These are phyloP conservation scores for Candida pini DNA, from an alignment of 805 yeast genomes.

Conservation along the genomic window DNA sequence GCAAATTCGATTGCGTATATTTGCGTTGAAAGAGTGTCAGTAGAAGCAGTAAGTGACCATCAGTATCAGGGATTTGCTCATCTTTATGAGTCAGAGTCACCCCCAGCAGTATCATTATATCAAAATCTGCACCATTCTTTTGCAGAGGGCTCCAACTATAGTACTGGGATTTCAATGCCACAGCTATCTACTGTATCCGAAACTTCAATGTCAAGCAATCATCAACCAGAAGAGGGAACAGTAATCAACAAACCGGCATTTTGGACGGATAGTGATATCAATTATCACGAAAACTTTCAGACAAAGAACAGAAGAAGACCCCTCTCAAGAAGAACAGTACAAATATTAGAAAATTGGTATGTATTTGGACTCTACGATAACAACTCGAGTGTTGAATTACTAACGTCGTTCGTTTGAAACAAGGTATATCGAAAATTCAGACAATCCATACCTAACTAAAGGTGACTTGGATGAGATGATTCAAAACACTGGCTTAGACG, in stretches of 20 bases:
- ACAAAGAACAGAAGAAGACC: neutral
- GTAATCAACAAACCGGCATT: neutral
- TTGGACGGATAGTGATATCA: neutral
- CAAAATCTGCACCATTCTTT: neutral
- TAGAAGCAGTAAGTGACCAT: slow-evolving; percentile 1
- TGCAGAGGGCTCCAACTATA: neutral
- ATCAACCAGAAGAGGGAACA: neutral
- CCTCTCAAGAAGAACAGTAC: neutral
- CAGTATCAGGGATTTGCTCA: no score
- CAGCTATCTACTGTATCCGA: no score
- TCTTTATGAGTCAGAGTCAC: neutral
- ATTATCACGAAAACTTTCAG: neutral
- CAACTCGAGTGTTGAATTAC: neutral
- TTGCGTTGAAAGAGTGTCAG: slow-evolving; percentile 5
- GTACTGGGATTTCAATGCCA: neutral
- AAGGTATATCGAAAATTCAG: slow-evolving; percentile 15
- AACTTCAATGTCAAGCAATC: neutral
- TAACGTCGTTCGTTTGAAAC: neutral
- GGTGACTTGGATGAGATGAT: slow-evolving; percentile 8
- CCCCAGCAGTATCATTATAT: neutral
- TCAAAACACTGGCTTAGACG: slow-evolving; percentile 9
- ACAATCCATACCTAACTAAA: slow-evolving; percentile 16
- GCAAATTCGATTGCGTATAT: slow-evolving; percentile 2
- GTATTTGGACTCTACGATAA: neutral
- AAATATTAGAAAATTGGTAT: slow-evolving; percentile 7